These are phyloP conservation scores for Mycena sanguinolenta DNA, from an alignment of 768 basidiomycete species.

Conservation along the genomic window DNA sequence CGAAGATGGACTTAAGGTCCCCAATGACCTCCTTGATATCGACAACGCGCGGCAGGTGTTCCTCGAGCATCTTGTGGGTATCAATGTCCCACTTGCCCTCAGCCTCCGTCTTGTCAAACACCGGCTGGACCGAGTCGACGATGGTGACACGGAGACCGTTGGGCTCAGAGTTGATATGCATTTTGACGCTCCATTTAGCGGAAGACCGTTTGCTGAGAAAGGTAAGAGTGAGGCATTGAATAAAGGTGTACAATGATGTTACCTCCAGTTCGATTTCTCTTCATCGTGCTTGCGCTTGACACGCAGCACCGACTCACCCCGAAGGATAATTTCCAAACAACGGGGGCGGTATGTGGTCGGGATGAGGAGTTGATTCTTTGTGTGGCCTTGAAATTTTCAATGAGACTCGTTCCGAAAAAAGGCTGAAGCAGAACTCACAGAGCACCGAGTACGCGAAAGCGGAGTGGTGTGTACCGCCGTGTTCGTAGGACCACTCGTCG, in stretches of 20 bases:
- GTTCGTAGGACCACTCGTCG: slow-evolving; percentile 30
- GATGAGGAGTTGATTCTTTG: slow-evolving; percentile 29
- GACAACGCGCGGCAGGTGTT: slow-evolving; percentile 25
- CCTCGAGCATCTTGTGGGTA: slow-evolving; percentile 13
- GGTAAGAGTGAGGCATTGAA: background rate
- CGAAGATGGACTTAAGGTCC: slow-evolving; percentile 21
- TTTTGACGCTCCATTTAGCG: slow-evolving; percentile 24
- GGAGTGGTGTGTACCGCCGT: slow-evolving; percentile 16
- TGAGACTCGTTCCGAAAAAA: background rate
- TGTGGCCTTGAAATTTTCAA: slow-evolving; percentile 20
- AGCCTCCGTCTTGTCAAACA: slow-evolving; percentile 22
- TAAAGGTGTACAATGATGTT: background rate
- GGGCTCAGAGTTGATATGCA: slow-evolving; percentile 4
- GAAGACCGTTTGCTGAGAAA: slow-evolving; percentile 23
- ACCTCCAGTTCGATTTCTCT: slow-evolving; percentile 18
- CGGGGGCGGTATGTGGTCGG: slow-evolving; percentile 23
- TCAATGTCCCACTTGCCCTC: slow-evolving; percentile 30
- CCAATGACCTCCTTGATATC: slow-evolving; percentile 24
- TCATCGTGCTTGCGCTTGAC: slow-evolving; percentile 3
- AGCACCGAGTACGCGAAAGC: slow-evolving; percentile 7
- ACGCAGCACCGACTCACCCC: slow-evolving; percentile 25
- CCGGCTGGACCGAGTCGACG: slow-evolving; percentile 9
- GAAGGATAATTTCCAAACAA: slow-evolving; percentile 24
- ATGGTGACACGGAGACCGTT: slow-evolving; percentile 26
- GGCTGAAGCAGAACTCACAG: slow-evolving; percentile 13